Evolutionary conservation across 164 flowering plant genomes (phyloP).

Genomic region (Stephania cephalantha): DNA sequence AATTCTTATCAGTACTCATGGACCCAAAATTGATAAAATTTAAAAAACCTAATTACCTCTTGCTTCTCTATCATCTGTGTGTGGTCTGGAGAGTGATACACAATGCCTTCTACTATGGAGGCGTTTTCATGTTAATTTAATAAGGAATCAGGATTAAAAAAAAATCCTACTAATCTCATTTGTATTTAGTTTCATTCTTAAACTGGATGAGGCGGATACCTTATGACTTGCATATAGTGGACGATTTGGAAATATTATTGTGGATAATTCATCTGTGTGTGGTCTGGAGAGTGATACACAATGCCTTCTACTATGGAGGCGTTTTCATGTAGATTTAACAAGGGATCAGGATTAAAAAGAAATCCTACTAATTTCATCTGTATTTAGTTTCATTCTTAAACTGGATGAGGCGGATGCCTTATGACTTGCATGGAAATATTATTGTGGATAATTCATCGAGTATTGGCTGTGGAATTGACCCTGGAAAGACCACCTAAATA

Average conservation of each 20-base stretch:
- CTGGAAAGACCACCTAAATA: background rate
- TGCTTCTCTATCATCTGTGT: no score
- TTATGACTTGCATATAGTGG: background rate
- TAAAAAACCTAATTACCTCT: no score
- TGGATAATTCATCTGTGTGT: no score
- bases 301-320: background rate
- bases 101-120: background rate
- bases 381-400: background rate
- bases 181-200: background rate
- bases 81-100: background rate
- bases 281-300: background rate
- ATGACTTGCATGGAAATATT: background rate
- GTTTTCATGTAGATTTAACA: background rate
- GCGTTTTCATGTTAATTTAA: background rate
- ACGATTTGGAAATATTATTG: no score
- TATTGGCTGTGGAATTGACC: background rate
- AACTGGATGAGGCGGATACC: background rate
- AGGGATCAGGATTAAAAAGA: background rate
- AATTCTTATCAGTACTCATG: no score
- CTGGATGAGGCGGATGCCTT: background rate
- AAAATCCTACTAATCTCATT: background rate
- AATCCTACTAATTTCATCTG: background rate
- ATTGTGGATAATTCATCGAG: no score
- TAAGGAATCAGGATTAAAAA: background rate
- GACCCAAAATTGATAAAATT: no score